A percentile compares a stretch with the other conserved stretches of the same genome.
Conservation (phyloP, 2,329 filamentous ascomycete species). For the Aureobasidium vineae region DNA sequence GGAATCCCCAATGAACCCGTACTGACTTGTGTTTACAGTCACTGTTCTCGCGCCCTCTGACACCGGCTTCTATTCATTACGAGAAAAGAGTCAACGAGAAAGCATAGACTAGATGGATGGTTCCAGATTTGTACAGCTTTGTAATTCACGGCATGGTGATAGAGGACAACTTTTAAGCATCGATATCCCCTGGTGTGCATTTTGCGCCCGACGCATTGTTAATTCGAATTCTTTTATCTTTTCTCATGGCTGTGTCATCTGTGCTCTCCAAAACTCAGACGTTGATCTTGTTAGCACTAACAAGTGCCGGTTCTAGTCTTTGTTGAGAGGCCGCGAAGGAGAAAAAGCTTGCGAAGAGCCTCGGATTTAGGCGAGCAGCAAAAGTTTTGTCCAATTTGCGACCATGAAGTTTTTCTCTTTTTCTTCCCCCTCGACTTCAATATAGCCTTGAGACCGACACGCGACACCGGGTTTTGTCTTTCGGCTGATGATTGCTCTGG, state of each 20-base stretch:
- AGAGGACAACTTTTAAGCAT: conserved; percentile 17
- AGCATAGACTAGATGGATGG: conserved; percentile 16
- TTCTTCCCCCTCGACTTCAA: neutral
- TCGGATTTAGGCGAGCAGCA: conserved; percentile 8
- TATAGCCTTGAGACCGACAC: neutral
- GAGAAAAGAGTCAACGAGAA: conserved; percentile 56
- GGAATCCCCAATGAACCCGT: neutral
- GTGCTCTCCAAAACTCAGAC: neutral
- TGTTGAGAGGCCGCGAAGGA: neutral
- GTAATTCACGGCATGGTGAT: conserved; percentile 15
- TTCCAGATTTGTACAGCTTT: conserved; percentile 18
- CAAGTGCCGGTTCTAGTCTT: neutral
- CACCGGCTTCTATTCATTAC: conserved; percentile 63
- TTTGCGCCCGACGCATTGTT: conserved; percentile 2
- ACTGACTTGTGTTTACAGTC: conserved; percentile 31
- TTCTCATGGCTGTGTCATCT: neutral
- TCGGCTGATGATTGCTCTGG: neutral
- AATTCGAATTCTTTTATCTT: neutral
- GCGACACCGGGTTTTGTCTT: neutral
- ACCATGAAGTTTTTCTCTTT: neutral
- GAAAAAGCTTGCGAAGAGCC: neutral
- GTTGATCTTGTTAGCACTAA: neutral
- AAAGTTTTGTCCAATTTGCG: conserved; percentile 4
- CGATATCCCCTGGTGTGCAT: conserved; percentile 1
- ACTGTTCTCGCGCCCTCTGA: conserved; percentile 48